Conservation (phyloP, 2,329 filamentous ascomycete species). For the Calonectria hongkongensis region DNA sequence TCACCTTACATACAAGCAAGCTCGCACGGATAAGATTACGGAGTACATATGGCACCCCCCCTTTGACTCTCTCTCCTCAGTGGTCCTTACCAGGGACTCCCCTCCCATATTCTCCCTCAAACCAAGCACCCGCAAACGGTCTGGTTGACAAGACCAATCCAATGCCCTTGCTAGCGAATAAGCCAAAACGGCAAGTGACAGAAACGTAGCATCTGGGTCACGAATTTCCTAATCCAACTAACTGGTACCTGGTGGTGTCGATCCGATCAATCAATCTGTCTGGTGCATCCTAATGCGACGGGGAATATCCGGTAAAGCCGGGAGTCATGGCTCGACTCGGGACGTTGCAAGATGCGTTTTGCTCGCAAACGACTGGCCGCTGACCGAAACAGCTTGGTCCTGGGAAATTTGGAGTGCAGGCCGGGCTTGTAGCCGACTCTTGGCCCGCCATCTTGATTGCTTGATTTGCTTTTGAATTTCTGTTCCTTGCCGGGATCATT, state of each 20-base stretch:
- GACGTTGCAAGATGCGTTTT: constrained; percentile 18
- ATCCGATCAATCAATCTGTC: constrained; percentile 46
- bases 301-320: constrained; percentile 37
- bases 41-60: constrained; percentile 27
- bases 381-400: constrained; percentile 30
- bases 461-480: constrained; percentile 22
- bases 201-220: constrained; percentile 35
- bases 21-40: constrained; percentile 25
- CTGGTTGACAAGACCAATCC: constrained; percentile 12
- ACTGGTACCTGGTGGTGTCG: constrained; percentile 40
- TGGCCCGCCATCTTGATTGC: constrained; percentile 5
- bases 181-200: constrained; percentile 34
- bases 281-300: constrained; percentile 33
- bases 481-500: constrained; percentile 22
- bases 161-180: constrained; percentile 33
- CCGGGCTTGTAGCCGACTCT: constrained; percentile 4
- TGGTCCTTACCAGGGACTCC: not conserved
- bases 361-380: constrained; percentile 18
- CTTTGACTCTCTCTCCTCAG: not conserved
- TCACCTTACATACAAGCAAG: not conserved
- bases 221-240: constrained; percentile 40
- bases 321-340: constrained; percentile 30
- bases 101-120: constrained; percentile 11
- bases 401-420: constrained; percentile 24
- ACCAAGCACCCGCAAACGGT: constrained; percentile 24